Conservation (phyloP, 345 rosid genomes). For the Eucalyptus pauciflora region DNA sequence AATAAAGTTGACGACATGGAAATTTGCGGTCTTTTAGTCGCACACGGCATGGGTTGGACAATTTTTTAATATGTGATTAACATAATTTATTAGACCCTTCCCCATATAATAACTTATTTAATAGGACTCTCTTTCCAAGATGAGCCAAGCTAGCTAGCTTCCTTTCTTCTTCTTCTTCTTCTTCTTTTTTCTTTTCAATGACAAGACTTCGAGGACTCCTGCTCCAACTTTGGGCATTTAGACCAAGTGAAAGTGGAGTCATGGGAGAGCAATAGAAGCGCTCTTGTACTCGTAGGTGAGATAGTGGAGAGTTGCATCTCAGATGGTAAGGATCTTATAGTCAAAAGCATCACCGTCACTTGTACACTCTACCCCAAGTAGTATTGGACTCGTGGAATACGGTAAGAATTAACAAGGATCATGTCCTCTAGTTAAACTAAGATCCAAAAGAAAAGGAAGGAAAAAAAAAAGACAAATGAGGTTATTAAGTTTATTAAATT, state of each 20-base stretch:
- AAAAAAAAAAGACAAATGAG: neutral
- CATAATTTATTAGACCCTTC: neutral
- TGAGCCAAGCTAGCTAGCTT: neutral
- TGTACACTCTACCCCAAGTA: neutral
- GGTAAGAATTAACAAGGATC: neutral
- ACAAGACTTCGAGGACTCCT: neutral
- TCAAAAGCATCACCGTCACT: neutral
- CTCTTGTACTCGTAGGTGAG: neutral
- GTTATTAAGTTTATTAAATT: neutral
- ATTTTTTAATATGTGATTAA: neutral
- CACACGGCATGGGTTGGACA: neutral
- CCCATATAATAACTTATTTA: neutral
- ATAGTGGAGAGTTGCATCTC: neutral
- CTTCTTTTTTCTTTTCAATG: neutral
- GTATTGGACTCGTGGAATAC: neutral
- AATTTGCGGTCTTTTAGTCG: neutral
- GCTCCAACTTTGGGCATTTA: neutral
- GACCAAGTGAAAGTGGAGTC: neutral
- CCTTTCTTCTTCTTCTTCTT: too few relatives aligned
- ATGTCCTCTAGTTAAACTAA: neutral
- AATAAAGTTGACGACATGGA: neutral
- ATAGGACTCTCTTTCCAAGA: neutral
- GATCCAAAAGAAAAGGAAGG: neutral
- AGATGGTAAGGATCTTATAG: neutral
- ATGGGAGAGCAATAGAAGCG: neutral